A percentile compares a stretch with the other conserved stretches of the same genome.
Evolutionary conservation across 177 flowering plant genomes (phyloP).

Genomic region (Vitis hybrid): DNA sequence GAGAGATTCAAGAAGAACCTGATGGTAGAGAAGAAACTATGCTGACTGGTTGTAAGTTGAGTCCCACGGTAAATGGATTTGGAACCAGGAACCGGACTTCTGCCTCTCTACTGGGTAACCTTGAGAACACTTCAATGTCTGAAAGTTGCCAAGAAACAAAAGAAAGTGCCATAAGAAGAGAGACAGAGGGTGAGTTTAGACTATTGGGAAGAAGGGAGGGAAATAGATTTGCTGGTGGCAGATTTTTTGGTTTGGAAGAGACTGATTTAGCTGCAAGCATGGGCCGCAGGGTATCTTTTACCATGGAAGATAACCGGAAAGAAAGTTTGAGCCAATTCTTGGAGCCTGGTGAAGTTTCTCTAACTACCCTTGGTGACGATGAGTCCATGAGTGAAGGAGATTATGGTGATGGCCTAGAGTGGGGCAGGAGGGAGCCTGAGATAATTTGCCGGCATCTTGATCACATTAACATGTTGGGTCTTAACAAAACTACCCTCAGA

Average conservation of each 20-base stretch:
- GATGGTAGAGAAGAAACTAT: conserved; percentile 13
- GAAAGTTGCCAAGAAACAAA: conserved; percentile 32
- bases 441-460: conserved; percentile 60
- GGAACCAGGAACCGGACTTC: conserved; percentile 14
- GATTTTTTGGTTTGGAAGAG: conserved; percentile 50
- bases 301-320: conserved; percentile 32
- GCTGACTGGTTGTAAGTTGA: conserved; percentile 14
- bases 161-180: conserved; percentile 61
- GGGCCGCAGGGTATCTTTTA: conserved; percentile 41
- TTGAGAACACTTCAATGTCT: conserved; percentile 19
- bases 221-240: conserved; percentile 34
- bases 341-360: conserved; percentile 44
- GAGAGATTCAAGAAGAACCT: conserved; percentile 42
- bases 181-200: conserved; percentile 64
- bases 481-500: conserved; percentile 56
- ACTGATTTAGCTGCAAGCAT: conserved; percentile 29
- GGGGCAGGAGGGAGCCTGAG: conserved; percentile 63
- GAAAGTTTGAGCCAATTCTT: conserved; percentile 21
- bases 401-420: conserved; percentile 44
- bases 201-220: conserved; percentile 62
- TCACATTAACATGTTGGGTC: conserved; percentile 60
- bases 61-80: conserved; percentile 13
- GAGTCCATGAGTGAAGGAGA: conserved; percentile 42
- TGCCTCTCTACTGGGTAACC: neutral
- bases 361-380: conserved; percentile 27